Base-by-base conservation (phyloP, 2,329 filamentous ascomycete species). In the Trichoderma koningiopsis region DNA sequence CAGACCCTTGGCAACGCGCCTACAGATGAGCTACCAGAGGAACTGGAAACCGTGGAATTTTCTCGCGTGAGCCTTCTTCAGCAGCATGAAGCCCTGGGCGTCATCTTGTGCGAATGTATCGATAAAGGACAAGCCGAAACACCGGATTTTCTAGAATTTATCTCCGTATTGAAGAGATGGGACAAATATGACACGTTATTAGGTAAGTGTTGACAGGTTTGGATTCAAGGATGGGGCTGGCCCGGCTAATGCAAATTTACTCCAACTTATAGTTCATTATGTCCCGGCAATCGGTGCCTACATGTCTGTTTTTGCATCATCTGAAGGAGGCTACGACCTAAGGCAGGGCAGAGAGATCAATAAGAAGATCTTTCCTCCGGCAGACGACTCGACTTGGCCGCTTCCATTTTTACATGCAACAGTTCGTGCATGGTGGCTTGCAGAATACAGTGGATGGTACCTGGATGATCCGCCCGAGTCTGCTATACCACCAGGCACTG, bases 391-490 rank as follows among this genome's bases (percentile, higher is more conserved):
- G 53, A 82, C 85, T 19, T 97, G 94, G 92, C 84, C 86, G 27
- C 79, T 97, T 49, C 84, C 90, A 19, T 91, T 90, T 73, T 86
- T 98, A 14, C 91, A 94, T 74, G 92, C 94, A 57, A 91, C 93
- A 4, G 86, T 94, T 14, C 87, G 88, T 67, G 88, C 91, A 5
- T 94, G 92, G 86, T 99, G 96, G 96, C 86, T 97, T 58, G 91
- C 93, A 37, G 94, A 98, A 76, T 97, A 97, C 80, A 96, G 92
- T 73, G 93, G 93, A 3, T 92, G 93, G 84, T 97, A 94, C 77
- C 85, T 92, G 69, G 93, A 97, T 74, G 87, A 91, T 74, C 86
- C 88, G 24, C 85, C 88, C 40, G 84, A 87, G 71, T 85, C 87
- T 60, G 83, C 84, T 31, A 83, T 89, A 33, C 79, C 79, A 1